These are phyloP conservation scores for Aspergillus sclerotioniger DNA, from an alignment of 495 filamentous ascomycete genomes.

Conservation along the genomic window DNA sequence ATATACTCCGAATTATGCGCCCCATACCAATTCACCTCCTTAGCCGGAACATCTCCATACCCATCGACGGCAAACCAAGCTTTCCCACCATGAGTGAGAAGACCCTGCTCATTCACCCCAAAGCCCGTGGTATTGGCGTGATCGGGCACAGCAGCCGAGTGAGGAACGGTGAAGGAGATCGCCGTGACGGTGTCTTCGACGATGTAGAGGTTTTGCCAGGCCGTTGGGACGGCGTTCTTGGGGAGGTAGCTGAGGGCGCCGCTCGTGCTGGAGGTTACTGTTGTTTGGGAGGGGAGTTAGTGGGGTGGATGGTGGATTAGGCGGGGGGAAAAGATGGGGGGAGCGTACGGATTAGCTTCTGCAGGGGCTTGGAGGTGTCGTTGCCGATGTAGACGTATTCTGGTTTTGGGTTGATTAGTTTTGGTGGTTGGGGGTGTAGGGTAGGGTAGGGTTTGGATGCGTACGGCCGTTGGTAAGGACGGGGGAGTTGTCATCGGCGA, in stretches of 20 bases:
- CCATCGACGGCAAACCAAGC: conserved; percentile 28
- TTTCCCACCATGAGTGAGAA: conserved; percentile 29
- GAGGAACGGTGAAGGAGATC: conserved; percentile 29
- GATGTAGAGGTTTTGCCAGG: conserved; percentile 34
- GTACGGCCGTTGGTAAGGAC: conserved; percentile 35
- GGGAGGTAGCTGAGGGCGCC: conserved; percentile 27
- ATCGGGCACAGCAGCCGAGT: conserved; percentile 31
- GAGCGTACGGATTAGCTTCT: conserved; percentile 28
- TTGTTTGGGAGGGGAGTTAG: not conserved
- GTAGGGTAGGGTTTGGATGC: not conserved
- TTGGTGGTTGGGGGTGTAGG: not conserved
- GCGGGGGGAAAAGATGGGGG: not conserved
- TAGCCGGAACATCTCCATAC: conserved; percentile 19
- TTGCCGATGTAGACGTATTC: conserved; percentile 26
- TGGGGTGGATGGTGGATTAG: not conserved
- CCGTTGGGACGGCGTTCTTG: conserved; percentile 23
- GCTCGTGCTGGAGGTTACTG: conserved; percentile 18
- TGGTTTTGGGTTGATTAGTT: conserved; percentile 8
- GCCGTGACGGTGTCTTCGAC: conserved; percentile 24
- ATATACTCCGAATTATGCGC: conserved; percentile 24
- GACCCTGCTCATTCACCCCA: conserved; percentile 28
- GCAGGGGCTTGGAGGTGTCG: conserved; percentile 19
- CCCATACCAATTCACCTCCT: conserved; percentile 32
- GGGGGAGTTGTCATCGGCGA: conserved; percentile 30
- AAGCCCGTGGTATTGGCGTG: conserved; percentile 27